phyloP scores from a whole-genome alignment of 805 yeast genomes.

The Candida pini region DNA sequence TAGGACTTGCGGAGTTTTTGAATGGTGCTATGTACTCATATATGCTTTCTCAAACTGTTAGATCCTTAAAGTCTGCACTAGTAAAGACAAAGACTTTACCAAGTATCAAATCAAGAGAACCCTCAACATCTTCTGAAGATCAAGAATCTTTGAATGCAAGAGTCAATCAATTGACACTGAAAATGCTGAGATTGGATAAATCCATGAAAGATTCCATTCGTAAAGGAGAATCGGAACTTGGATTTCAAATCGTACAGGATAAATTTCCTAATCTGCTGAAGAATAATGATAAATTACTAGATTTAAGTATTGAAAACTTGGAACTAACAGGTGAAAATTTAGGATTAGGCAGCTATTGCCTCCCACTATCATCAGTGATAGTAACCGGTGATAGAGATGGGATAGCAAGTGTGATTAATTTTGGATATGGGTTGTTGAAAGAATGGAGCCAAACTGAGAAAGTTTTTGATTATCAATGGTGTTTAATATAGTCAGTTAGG shows the following conservation, averaged over 20 bases:
- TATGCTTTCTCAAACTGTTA: background rate
- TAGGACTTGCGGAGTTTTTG: background rate
- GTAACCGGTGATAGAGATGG: slow-evolving; percentile 1
- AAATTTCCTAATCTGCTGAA: slow-evolving; percentile 13
- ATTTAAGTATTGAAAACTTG: background rate
- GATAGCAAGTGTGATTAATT: slow-evolving; percentile 15
- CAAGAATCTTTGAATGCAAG: slow-evolving; percentile 1
- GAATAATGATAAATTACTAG: too few relatives aligned
- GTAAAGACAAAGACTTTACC: background rate
- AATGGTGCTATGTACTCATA: background rate
- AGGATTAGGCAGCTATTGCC: background rate
- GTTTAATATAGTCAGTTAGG: too few relatives aligned
- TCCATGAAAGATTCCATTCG: slow-evolving; percentile 8
- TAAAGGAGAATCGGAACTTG: slow-evolving; percentile 14
- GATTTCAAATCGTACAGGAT: slow-evolving; percentile 7
- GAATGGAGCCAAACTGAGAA: slow-evolving; percentile 13
- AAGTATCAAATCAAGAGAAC: background rate
- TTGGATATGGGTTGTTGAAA: slow-evolving; percentile 17
- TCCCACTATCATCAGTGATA: background rate
- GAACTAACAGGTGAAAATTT: background rate
- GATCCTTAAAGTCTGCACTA: background rate
- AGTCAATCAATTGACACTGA: slow-evolving; percentile 6
- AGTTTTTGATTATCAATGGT: slow-evolving; percentile 13
- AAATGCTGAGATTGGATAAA: slow-evolving; percentile 11
- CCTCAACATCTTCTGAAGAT: slow-evolving; percentile 2